Base-by-base conservation (phyloP, 2,329 filamentous ascomycete species). In the Akanthomyces muscarius region DNA sequence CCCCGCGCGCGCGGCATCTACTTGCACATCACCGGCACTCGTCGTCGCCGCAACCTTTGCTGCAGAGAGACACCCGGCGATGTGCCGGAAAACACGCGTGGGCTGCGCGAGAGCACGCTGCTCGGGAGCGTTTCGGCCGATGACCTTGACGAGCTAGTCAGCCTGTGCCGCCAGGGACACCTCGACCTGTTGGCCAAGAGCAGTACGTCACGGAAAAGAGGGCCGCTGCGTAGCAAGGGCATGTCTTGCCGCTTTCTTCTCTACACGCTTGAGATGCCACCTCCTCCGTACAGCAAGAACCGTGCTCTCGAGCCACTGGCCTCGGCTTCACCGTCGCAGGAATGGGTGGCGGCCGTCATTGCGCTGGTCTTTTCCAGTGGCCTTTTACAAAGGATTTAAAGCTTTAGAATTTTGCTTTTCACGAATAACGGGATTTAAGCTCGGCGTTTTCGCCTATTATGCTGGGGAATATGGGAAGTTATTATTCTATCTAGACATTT, bases 51-150 rank as follows among this genome's bases (percentile, higher is more conserved):
- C 63, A 44, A 21, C 18, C 23, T 33, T 28, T 53, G 59, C 23
- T 16, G 25, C 21, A 4, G 5, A 6, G 25, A 50, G 13, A 56
- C 42, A 1, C 50, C 14, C 4, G 50, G 50, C 28, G n/a, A 47
- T 30, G 10, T 13, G 30, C 41, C 59, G 8, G 23, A 51, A n/a
- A 25, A 7, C 28, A 14, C 42, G 38, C 44, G 64, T 11, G 4
- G 58, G 5, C 56, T 69, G 28, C 58, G 66, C 13, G 56, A 63
- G 25, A 64, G 63, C 50, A 61, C 48, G 14, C 60, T 63, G 10
- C 63, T 71, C 13, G 68, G 70, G n/a, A 68, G 66, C 13, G 63
- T 72, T 13, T 59, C 67, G 25, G 58, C 65, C 6, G 48, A 64
- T 7, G 62, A 68, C 18, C 36, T 71, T 5, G 64, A 66, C 14